These are phyloP conservation scores for Penicillium sp. DNA, from an alignment of 2,329 filamentous ascomycete species.

Conservation along the genomic window DNA sequence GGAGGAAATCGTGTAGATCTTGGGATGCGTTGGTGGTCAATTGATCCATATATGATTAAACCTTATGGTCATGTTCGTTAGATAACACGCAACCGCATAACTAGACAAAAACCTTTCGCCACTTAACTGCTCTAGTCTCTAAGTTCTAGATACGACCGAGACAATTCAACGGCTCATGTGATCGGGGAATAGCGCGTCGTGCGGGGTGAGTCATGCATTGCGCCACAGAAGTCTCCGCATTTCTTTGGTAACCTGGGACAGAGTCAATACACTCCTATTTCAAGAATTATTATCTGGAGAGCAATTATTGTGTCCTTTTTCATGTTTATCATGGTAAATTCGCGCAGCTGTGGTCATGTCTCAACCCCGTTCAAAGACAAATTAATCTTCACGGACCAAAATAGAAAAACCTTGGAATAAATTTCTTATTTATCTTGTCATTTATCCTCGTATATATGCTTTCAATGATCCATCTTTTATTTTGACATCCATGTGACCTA, in stretches of 20 bases:
- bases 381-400: neutral
- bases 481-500: no score
- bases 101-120: neutral
- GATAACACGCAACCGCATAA: neutral
- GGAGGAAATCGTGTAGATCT: neutral
- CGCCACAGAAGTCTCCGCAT: neutral
- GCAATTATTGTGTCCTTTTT: neutral
- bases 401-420: no score
- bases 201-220: neutral
- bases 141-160: neutral
- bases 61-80: neutral
- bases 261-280: neutral
- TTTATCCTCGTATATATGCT: no score
- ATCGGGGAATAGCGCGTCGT: neutral
- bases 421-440: no score
- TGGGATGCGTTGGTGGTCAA: neutral
- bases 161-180: conserved; percentile 1
- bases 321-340: neutral
- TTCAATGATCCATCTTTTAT: no score
- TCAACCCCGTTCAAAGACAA: no score
- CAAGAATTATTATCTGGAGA: neutral
- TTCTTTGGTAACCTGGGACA: neutral
- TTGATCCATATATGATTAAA: neutral
- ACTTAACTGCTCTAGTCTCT: neutral
- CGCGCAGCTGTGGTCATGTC: neutral